Percentiles rank a stretch among this genome's conserved stretches.
phyloP scores from a whole-genome alignment of 805 yeast genomes.

The Candida khao-thaluensis region DNA sequence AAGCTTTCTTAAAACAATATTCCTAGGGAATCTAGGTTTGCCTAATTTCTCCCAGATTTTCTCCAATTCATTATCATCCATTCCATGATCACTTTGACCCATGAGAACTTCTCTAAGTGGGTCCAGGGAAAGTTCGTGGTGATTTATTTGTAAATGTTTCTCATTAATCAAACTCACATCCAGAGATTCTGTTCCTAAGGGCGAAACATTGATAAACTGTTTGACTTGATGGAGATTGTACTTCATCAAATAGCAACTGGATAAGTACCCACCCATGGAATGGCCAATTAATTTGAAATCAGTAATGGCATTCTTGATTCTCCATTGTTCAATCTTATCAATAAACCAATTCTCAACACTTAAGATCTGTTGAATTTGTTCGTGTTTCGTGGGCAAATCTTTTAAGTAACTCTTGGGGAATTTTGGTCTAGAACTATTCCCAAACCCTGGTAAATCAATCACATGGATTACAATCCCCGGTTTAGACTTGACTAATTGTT shows the following conservation, averaged over 20 bases:
- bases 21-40: constrained; percentile 37
- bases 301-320: constrained; percentile 21
- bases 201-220: constrained; percentile 33
- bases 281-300: constrained; percentile 36
- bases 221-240: constrained; percentile 28
- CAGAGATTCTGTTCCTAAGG: constrained; percentile 45
- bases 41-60: constrained; percentile 36
- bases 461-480: constrained; percentile 37
- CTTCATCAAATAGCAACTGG: constrained; percentile 41
- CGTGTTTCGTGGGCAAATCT: constrained; percentile 19
- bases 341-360: constrained; percentile 42
- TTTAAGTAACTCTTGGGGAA: constrained; percentile 32
- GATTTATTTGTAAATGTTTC: constrained; percentile 30
- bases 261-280: constrained; percentile 44
- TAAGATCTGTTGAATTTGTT: constrained; percentile 31
- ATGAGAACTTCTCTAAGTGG: constrained; percentile 34
- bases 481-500: constrained; percentile 26
- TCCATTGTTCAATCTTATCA: constrained; percentile 39
- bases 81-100: constrained; percentile 11
- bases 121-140: constrained; percentile 33
- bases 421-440: constrained; percentile 40
- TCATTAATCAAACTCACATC: constrained; percentile 32
- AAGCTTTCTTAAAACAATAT: constrained; percentile 26
- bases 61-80: constrained; percentile 16
- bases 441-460: constrained; percentile 45